Evolutionary conservation across 768 basidiomycete genomes (phyloP).

Genomic region (Mycena indigotica): DNA sequence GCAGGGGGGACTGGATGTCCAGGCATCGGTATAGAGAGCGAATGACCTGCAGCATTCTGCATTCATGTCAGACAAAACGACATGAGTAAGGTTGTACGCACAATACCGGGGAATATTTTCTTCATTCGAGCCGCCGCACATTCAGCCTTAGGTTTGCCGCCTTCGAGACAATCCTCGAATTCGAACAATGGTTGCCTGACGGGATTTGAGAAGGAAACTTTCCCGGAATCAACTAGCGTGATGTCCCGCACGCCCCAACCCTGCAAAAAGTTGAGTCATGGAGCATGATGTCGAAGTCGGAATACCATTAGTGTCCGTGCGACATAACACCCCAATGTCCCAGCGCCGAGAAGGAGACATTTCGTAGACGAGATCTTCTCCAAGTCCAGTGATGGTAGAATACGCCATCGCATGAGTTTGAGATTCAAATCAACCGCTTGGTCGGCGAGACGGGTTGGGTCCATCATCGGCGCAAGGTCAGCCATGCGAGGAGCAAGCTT

Average conservation of each 20-base stretch:
- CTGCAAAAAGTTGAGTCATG: conserved; percentile 41
- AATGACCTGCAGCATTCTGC: conserved; percentile 80
- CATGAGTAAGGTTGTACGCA: conserved; percentile 41
- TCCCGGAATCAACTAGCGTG: conserved; percentile 88
- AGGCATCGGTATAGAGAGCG: conserved; percentile 92
- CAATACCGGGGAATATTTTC: conserved; percentile 92
- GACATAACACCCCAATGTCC: conserved; percentile 96
- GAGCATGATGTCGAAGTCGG: conserved; percentile 15
- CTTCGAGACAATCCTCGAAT: conserved; percentile 89
- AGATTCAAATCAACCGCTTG: conserved; percentile 98
- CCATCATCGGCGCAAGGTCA: conserved; percentile 96
- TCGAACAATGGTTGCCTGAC: conserved; percentile 96
- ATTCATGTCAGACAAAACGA: background rate
- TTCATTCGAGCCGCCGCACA: conserved; percentile 84
- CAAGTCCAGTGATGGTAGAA: conserved; percentile 84
- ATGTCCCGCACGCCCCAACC: conserved; percentile 96
- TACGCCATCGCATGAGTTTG: conserved; percentile 97
- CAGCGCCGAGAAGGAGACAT: conserved; percentile 90
- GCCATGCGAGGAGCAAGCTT: conserved; percentile 87
- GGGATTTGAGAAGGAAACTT: conserved; percentile 95
- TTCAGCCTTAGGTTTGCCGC: conserved; percentile 92
- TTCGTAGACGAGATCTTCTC: conserved; percentile 80
- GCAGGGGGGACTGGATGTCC: conserved; percentile 84
- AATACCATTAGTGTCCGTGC: conserved; percentile 87
- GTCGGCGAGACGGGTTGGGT: conserved; percentile 84